These are phyloP conservation scores for Aspergillus costaricaensis DNA, from an alignment of 2,329 filamentous ascomycete species.

Conservation along the genomic window DNA sequence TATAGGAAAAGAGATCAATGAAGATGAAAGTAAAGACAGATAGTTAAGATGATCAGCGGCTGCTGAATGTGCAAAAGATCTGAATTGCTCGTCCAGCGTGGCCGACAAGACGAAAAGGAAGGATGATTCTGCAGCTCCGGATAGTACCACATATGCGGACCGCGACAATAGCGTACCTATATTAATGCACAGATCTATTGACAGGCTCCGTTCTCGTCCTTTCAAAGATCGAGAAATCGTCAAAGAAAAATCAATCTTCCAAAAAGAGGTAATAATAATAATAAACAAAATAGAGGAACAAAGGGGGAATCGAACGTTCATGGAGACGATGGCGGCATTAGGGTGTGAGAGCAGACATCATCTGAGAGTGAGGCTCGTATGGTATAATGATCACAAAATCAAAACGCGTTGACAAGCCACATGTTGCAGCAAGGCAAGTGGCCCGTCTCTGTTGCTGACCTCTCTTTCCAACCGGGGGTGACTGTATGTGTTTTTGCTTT, in stretches of 20 bases:
- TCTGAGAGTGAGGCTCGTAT: conserved; percentile 30
- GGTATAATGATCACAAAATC: conserved; percentile 28
- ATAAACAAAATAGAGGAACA: conserved; percentile 33
- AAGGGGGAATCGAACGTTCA: conserved; percentile 45
- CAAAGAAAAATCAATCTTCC: conserved; percentile 32
- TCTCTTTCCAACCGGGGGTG: conserved; percentile 19
- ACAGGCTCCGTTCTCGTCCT: conserved; percentile 33
- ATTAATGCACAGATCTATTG: conserved; percentile 30
- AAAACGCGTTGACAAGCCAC: conserved; percentile 25
- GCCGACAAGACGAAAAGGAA: conserved; percentile 8
- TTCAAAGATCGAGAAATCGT: conserved; percentile 26
- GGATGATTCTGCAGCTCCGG: conserved; percentile 5
- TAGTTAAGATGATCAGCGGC: neutral
- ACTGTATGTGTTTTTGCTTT: conserved; percentile 18
- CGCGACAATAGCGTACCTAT: conserved; percentile 26
- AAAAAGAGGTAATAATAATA: conserved; percentile 10
- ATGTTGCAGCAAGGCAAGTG: conserved; percentile 22
- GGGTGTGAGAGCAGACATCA: conserved; percentile 31
- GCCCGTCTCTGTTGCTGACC: conserved; percentile 22
- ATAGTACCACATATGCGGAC: conserved; percentile 11
- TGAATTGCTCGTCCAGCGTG: neutral
- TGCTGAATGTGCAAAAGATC: neutral
- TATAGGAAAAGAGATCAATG: neutral
- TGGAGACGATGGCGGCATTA: conserved; percentile 42
- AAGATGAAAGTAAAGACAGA: neutral